Conservation (phyloP, 2,329 filamentous ascomycete genomes). For the Orbilia ellipsospora region DNA sequence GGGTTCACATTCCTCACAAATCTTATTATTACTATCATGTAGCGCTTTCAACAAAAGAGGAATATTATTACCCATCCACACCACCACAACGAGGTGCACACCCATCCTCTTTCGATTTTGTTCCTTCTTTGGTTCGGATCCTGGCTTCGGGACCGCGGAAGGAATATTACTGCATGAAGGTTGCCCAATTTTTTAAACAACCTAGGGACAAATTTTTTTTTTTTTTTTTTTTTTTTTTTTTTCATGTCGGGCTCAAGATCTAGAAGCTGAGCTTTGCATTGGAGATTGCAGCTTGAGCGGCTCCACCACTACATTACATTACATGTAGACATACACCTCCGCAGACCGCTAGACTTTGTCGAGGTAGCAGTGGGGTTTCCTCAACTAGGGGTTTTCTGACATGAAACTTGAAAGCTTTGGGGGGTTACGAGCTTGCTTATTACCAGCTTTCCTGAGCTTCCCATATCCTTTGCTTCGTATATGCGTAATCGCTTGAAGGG, state of each 20-base stretch:
- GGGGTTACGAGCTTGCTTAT: too few relatives aligned
- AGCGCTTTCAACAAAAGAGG: neutral
- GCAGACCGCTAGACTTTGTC: too few relatives aligned
- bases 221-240: neutral
- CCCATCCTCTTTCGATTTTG: too few relatives aligned
- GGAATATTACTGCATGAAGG: slow-evolving; percentile 8
- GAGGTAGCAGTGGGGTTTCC: too few relatives aligned
- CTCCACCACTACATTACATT: too few relatives aligned
- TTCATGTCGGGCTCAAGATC: neutral
- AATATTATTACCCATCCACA: slow-evolving; percentile 12
- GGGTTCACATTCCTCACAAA: too few relatives aligned
- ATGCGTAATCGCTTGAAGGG: too few relatives aligned
- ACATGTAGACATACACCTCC: too few relatives aligned
- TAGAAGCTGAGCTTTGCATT: slow-evolving; percentile 5
- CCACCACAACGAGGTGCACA: neutral
- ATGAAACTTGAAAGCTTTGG: too few relatives aligned
- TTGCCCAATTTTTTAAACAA: neutral
- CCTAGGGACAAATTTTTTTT: neutral
- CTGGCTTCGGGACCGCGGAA: slow-evolving; percentile 25
- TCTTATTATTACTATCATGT: too few relatives aligned
- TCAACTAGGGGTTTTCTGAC: too few relatives aligned
- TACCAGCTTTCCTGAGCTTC: neutral
- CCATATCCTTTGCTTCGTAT: slow-evolving; percentile 2
- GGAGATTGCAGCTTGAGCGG: too few relatives aligned
- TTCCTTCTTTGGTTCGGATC: slow-evolving; percentile 1